These are phyloP conservation scores for Backusella australiensis DNA, from an alignment of 192 early-diverging fungal species.

Conservation along the genomic window DNA sequence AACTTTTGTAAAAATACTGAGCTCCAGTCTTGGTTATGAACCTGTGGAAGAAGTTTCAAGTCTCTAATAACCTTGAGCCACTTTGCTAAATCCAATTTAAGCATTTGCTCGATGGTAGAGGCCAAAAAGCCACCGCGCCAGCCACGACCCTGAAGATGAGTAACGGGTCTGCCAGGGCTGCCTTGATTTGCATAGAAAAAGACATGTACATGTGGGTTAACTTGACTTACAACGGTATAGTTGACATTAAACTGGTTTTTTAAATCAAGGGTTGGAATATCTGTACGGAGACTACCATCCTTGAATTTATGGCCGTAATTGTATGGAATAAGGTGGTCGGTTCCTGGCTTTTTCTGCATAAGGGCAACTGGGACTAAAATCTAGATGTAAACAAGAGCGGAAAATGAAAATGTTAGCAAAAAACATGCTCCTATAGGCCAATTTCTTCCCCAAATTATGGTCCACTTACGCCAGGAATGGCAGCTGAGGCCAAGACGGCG, in stretches of 20 bases:
- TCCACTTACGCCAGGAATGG: slow-evolving; percentile 67
- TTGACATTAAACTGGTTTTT: slow-evolving; percentile 82
- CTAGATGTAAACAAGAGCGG: background rate
- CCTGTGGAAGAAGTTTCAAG: slow-evolving; percentile 71
- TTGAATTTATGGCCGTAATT: slow-evolving; percentile 76
- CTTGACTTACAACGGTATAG: slow-evolving; percentile 82
- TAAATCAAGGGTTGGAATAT: slow-evolving; percentile 75
- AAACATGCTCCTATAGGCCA: background rate
- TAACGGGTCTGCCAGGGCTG: slow-evolving; percentile 69
- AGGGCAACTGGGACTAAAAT: slow-evolving; percentile 82
- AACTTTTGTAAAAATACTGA: slow-evolving; percentile 87
- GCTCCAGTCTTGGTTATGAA: slow-evolving; percentile 78
- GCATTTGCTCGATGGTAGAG: slow-evolving; percentile 71
- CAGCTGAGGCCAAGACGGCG: slow-evolving; percentile 79
- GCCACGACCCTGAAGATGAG: slow-evolving; percentile 66
- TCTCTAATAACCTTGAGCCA: slow-evolving; percentile 82
- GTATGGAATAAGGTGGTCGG: slow-evolving; percentile 68
- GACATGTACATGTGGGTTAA: slow-evolving; percentile 85
- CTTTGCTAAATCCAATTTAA: slow-evolving; percentile 85
- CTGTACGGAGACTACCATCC: slow-evolving; percentile 85
- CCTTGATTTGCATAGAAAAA: slow-evolving; percentile 88
- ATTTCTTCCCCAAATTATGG: background rate
- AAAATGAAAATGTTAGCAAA: background rate
- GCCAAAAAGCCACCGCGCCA: slow-evolving; percentile 90
- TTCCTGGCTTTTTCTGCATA: slow-evolving; percentile 66